Conservation (phyloP, 345 rosid species). For the Eucalyptus regnans region DNA sequence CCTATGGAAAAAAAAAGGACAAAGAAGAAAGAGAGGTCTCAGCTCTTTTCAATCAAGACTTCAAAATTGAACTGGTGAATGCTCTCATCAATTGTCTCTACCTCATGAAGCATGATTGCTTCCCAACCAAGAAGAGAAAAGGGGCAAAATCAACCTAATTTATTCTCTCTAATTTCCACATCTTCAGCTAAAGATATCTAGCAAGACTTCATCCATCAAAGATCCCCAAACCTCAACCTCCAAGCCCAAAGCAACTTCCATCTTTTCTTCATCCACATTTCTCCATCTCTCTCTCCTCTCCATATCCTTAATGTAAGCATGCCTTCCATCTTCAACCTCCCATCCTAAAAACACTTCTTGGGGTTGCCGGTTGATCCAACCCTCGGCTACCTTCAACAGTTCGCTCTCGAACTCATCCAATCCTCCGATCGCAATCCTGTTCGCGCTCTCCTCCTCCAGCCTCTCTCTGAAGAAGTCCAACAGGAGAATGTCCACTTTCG, state of each 20-base stretch:
- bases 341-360: constrained; percentile 37
- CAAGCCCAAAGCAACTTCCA: constrained; percentile 20
- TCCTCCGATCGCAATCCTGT: neutral
- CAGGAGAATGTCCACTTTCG: constrained; percentile 19
- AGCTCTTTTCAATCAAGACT: neutral
- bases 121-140: neutral
- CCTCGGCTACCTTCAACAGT: constrained; percentile 22
- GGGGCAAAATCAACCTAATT: neutral
- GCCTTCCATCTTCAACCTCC: constrained; percentile 41
- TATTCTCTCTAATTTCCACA: neutral
- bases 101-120: neutral
- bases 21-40: neutral
- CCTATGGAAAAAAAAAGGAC: neutral
- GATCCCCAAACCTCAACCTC: constrained; percentile 32
- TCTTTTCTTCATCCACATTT: constrained; percentile 10
- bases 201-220: constrained; percentile 46
- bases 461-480: constrained; percentile 43
- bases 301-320: constrained; percentile 34
- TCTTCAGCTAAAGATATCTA: constrained; percentile 5
- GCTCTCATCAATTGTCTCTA: neutral
- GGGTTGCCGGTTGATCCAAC: constrained; percentile 44
- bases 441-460: neutral
- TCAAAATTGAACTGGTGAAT: neutral
- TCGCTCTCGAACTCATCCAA: neutral
- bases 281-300: constrained; percentile 30